phyloP scores from a whole-genome alignment of 176 grass and related monocot species.

The Secale cereale region DNA sequence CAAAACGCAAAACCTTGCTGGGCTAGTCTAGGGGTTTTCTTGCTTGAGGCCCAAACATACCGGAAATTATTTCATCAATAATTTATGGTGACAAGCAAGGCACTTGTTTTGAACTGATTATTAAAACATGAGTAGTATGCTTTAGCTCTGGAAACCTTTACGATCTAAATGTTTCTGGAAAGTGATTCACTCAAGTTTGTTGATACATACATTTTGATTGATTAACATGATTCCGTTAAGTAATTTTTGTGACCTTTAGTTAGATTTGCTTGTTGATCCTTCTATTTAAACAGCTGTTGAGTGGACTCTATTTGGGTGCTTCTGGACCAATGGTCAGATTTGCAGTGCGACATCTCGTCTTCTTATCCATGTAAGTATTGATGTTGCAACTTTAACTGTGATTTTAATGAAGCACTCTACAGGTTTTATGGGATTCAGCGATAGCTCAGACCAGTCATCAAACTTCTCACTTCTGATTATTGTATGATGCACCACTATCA shows the following conservation, averaged over 20 bases:
- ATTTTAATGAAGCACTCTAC: not conserved
- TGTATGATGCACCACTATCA: not conserved
- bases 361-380: conserved; percentile 82
- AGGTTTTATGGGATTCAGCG: not conserved
- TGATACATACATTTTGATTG: not conserved
- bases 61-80: not conserved
- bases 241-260: not conserved
- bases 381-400: not conserved
- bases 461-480: conserved; percentile 9
- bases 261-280: conserved; percentile 24
- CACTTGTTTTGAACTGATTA: not conserved
- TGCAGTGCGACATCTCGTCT: conserved; percentile 99
- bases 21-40: not conserved
- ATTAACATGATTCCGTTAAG: not conserved
- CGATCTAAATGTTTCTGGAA: not conserved
- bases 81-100: not conserved
- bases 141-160: conserved; percentile 12
- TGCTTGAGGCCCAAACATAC: not conserved
- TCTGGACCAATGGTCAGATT: conserved; percentile 99
- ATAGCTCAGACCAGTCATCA: not conserved
- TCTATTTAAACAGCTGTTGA: conserved; percentile 77
- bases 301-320: conserved; percentile 97
- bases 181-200: not conserved
- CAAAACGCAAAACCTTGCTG: not conserved
- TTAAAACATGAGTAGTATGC: not conserved